Evolutionary conservation across 768 basidiomycete species (phyloP).

Genomic region (Amanita thiersii): DNA sequence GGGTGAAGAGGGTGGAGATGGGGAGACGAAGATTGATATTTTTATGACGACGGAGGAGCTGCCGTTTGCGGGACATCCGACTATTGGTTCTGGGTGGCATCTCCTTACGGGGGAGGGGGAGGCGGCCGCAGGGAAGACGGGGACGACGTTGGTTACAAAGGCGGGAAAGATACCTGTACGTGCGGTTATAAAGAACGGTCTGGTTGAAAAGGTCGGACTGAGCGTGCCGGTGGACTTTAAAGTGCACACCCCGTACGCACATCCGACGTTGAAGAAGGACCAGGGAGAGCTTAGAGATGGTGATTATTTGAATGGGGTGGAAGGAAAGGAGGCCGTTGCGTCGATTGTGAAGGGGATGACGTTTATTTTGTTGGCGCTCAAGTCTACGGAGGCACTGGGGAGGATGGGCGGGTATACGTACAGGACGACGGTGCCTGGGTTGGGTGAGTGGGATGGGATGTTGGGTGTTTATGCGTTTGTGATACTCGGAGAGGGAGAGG

Average conservation of each 20-base stretch:
- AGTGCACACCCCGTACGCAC: constrained; percentile 21
- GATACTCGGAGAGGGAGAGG: constrained; percentile 21
- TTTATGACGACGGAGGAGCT: constrained; percentile 31
- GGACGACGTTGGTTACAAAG: constrained; percentile 27
- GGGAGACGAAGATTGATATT: constrained; percentile 27
- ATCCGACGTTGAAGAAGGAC: constrained; percentile 18
- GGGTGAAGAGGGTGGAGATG: constrained; percentile 11
- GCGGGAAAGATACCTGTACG: constrained; percentile 33
- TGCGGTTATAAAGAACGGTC: constrained; percentile 10
- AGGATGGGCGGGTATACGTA: constrained; percentile 20
- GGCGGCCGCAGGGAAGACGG: constrained; percentile 14
- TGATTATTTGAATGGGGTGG: constrained; percentile 28
- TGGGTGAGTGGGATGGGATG: constrained; percentile 33
- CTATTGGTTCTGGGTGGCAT: constrained; percentile 34
- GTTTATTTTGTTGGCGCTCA: constrained; percentile 29
- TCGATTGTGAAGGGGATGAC: constrained; percentile 43
- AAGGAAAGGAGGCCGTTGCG: constrained; percentile 25
- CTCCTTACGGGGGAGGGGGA: constrained; percentile 20
- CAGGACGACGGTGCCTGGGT: constrained; percentile 16
- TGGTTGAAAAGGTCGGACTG: constrained; percentile 21
- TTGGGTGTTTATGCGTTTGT: constrained; percentile 29
- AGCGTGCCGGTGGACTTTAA: constrained; percentile 35
- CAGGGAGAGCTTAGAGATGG: constrained; percentile 20
- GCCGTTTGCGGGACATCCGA: constrained; percentile 40
- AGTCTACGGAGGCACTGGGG: constrained; percentile 28